Evolutionary conservation across 1,284 basidiomycete genomes (phyloP).

Genomic region (Puccinia horiana): DNA sequence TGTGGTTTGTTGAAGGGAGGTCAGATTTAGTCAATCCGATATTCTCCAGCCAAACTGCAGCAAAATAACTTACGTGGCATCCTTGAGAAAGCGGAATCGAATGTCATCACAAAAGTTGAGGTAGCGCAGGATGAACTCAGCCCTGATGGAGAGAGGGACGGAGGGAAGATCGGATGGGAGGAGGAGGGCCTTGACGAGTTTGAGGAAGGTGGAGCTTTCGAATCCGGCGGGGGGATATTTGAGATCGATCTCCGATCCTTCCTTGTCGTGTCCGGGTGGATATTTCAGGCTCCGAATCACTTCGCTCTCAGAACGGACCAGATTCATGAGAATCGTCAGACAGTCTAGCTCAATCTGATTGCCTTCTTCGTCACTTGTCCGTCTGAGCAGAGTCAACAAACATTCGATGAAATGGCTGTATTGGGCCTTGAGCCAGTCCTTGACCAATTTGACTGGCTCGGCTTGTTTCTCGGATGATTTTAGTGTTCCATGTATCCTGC

Average conservation of each 20-base stretch:
- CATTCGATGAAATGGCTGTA: constrained; percentile 52
- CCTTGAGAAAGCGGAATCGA: constrained; percentile 87
- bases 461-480: constrained; percentile 46
- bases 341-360: constrained; percentile 51
- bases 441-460: constrained; percentile 51
- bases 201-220: constrained; percentile 70
- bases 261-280: neutral
- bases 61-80: constrained; percentile 66
- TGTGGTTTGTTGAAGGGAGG: neutral
- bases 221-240: constrained; percentile 62
- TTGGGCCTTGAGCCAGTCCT: constrained; percentile 54
- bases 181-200: constrained; percentile 67
- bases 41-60: neutral
- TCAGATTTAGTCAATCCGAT: neutral
- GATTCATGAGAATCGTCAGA: constrained; percentile 37
- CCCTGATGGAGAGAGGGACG: constrained; percentile 64
- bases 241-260: constrained; percentile 4
- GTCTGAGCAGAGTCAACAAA: constrained; percentile 51
- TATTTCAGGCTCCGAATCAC: neutral
- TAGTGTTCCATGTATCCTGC: constrained; percentile 63
- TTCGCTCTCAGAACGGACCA: constrained; percentile 30
- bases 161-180: constrained; percentile 65
- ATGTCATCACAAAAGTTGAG: constrained; percentile 74
- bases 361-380: constrained; percentile 50
- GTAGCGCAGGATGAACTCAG: constrained; percentile 70